phyloP scores from a whole-genome alignment of 2,329 filamentous ascomycete genomes.

The Ophiocordyceps australis region DNA sequence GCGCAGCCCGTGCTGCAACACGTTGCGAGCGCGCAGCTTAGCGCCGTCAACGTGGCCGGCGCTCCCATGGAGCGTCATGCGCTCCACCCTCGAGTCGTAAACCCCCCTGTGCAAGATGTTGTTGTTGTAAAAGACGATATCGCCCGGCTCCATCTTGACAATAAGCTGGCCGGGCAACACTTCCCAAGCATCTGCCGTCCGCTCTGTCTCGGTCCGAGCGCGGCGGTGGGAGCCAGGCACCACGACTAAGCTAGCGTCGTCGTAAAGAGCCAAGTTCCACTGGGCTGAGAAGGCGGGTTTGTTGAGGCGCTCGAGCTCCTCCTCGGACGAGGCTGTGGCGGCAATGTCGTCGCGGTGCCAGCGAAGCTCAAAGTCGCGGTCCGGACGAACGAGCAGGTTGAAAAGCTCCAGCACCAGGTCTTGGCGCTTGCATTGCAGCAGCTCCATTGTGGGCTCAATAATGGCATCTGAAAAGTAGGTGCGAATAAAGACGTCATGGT shows the following conservation, averaged over 20 bases:
- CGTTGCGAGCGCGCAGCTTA: conserved; percentile 44
- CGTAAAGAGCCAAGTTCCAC: conserved; percentile 71
- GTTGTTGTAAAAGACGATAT: conserved; percentile 78
- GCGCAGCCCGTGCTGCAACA: conserved; percentile 57
- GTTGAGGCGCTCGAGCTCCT: conserved; percentile 44
- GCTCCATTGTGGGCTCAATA: conserved; percentile 41
- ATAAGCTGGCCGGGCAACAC: conserved; percentile 43
- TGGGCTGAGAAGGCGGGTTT: conserved; percentile 58
- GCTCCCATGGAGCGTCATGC: conserved; percentile 56
- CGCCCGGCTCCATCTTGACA: conserved; percentile 52
- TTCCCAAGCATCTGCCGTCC: conserved; percentile 48
- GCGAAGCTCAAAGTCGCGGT: conserved; percentile 50
- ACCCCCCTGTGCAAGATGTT: conserved; percentile 66
- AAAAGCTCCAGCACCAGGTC: conserved; percentile 73
- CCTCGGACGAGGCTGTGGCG: conserved; percentile 41
- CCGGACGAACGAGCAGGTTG: conserved; percentile 67
- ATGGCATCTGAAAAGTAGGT: conserved; percentile 56
- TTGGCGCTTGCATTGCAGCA: conserved; percentile 39
- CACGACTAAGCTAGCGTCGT: conserved; percentile 56
- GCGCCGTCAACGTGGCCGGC: conserved; percentile 43
- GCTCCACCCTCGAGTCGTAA: conserved; percentile 38
- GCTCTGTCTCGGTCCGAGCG: conserved; percentile 51
- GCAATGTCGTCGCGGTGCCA: conserved; percentile 81
- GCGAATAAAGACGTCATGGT: conserved; percentile 40
- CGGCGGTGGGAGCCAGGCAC: conserved; percentile 61